Base-by-base conservation (phyloP, 1,284 basidiomycete genomes). In the Termitomyces sp. region DNA sequence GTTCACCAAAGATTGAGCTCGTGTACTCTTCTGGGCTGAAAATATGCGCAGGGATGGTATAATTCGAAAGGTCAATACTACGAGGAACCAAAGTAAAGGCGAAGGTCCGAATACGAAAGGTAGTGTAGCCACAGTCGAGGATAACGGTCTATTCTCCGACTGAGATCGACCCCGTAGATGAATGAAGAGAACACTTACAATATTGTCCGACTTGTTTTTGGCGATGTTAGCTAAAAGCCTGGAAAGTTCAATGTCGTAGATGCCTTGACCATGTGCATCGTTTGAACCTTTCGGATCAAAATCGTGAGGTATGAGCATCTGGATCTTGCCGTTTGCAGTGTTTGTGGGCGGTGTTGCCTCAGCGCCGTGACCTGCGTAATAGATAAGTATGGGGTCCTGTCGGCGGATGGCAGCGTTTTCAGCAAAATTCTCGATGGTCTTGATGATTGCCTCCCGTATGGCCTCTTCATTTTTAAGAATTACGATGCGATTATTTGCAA, bases 221-320 rank as follows among this genome's bases (percentile, higher is more conserved):
- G 52, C 33, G 5, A 53, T 12, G 5, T 24, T 10, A 3, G 21
- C 7, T 13, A 53, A 36, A 33, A 45, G 7, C 3, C 3, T 3
- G 8, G 36, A 46, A 4, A 53, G 8, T 21, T n/a, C 12, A 5
- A 45, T 46, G 19, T 53, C 44, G 1, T 31, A 12, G 30, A 53
- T 24, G 26, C 52, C 43, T 15, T 46, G 52, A 6, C 52, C 52
- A 26, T 1, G 10, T 17, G 19, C 26, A 31, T 17, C 1, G 0
- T 38, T 3, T 13, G 51, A 45, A 10, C 28, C 34, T 19, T 24
- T 12, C 8, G 2, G 17, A 9, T n/a, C 15, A 3, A 53, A 53
- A 46, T 53, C 34, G 9, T 46, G 8, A 24, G 52, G 52, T 6
- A 53, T 9, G n/a, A 53, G 17, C 52, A 53, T 53, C 3, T 46